Conservation (phyloP, 768 basidiomycete species). For the Tylopilus sp. region DNA sequence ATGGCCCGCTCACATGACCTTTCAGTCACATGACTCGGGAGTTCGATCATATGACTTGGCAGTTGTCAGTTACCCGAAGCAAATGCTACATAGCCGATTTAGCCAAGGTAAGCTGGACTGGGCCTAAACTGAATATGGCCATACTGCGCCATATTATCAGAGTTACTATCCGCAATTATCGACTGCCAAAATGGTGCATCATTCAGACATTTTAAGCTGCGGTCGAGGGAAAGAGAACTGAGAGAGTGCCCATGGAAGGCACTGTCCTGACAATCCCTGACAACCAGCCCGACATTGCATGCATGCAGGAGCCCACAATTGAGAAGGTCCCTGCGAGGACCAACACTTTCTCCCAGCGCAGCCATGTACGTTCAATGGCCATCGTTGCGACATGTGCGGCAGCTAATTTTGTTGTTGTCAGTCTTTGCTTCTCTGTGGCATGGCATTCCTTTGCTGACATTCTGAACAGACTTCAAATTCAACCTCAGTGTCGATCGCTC, state of each 20-base stretch:
- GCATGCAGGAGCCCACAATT: neutral
- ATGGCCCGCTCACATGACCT: no score
- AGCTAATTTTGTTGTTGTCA: slow-evolving; percentile 37
- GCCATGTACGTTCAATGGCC: slow-evolving; percentile 23
- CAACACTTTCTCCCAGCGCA: slow-evolving; percentile 13
- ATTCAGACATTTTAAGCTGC: no score
- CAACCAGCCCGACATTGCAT: slow-evolving; percentile 6
- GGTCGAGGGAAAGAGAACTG: no score
- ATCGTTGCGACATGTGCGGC: slow-evolving; percentile 37
- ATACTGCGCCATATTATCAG: no score
- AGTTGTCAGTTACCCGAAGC: no score
- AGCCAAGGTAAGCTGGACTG: no score
- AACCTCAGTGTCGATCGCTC: slow-evolving; percentile 47
- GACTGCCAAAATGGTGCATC: no score
- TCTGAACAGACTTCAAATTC: slow-evolving; percentile 26
- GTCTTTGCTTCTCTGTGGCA: neutral
- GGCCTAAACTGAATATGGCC: no score
- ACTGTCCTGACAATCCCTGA: slow-evolving; percentile 6
- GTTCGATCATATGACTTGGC: no score
- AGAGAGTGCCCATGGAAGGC: slow-evolving; percentile 10
- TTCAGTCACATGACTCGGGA: no score
- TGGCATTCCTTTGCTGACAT: neutral
- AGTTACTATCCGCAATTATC: no score
- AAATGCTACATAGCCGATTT: no score
- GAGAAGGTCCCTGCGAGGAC: slow-evolving; percentile 1